These are phyloP conservation scores for Friedmanniomyces endolithicus DNA, from an alignment of 495 filamentous ascomycete species.

Conservation along the genomic window DNA sequence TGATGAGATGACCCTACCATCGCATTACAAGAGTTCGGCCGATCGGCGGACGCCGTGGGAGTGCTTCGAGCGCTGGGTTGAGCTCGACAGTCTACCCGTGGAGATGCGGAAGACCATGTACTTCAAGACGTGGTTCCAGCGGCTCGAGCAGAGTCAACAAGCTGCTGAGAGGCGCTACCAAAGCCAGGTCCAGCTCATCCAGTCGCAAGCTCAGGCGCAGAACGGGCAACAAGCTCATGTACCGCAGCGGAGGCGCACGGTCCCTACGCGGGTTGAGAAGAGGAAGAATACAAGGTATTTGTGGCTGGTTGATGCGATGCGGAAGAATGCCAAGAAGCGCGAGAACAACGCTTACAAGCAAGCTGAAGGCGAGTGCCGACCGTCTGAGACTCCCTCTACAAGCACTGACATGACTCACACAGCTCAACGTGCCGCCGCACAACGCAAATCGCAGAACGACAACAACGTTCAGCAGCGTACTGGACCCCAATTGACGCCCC, in stretches of 20 bases:
- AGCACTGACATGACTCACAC: conserved; percentile 6
- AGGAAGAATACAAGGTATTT: conserved; percentile 74
- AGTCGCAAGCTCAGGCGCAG: conserved; percentile 40
- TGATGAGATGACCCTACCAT: conserved; percentile 58
- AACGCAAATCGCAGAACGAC: conserved; percentile 23
- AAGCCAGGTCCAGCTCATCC: conserved; percentile 43
- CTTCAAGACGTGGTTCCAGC: conserved; percentile 69
- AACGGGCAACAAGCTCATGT: conserved; percentile 47
- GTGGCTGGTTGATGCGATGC: conserved; percentile 82
- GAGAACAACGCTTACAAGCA: conserved; percentile 78
- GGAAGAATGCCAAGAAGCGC: conserved; percentile 86
- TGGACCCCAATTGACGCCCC: conserved; percentile 53
- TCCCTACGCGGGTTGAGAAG: conserved; percentile 69
- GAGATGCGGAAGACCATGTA: conserved; percentile 92
- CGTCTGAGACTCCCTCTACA: not conserved
- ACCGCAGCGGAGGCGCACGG: conserved; percentile 51
- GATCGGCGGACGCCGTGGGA: conserved; percentile 96
- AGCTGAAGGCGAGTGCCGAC: conserved; percentile 50
- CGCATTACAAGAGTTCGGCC: conserved; percentile 63
- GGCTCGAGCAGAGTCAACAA: conserved; percentile 68
- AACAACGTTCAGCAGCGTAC: conserved; percentile 26
- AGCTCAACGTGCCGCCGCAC: conserved; percentile 32
- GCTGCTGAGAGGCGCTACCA: conserved; percentile 45
- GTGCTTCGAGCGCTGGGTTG: conserved; percentile 93
- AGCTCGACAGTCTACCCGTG: conserved; percentile 71